Evolutionary conservation across 108 stramenopile species (phyloP).

Genomic region (Cyclotella kingstonii): DNA sequence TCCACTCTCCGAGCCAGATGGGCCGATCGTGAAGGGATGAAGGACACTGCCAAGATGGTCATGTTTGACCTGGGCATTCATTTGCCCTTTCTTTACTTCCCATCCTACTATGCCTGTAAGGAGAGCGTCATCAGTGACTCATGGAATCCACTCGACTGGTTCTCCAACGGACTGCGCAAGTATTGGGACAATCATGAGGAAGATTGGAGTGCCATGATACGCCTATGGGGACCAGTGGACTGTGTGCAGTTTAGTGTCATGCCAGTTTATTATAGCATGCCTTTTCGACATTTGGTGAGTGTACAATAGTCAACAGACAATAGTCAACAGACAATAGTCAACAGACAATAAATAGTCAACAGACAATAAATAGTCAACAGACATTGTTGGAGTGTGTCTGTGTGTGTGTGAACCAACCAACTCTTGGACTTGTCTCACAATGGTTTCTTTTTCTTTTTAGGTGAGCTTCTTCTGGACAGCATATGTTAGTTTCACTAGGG

Average conservation of each 20-base stretch:
- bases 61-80: conserved; percentile 87
- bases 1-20: conserved; percentile 54
- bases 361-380: not conserved
- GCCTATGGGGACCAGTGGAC: conserved; percentile 88
- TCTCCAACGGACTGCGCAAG: conserved; percentile 71
- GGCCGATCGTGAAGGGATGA: no score
- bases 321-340: no score
- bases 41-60: conserved; percentile 88
- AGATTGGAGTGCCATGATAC: conserved; percentile 81
- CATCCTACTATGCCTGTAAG: conserved; percentile 88
- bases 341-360: no score
- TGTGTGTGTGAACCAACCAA: not conserved
- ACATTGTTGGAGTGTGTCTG: not conserved
- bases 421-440: not conserved
- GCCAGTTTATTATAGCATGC: conserved; percentile 86
- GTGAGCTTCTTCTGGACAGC: conserved; percentile 92
- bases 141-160: conserved; percentile 88
- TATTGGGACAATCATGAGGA: conserved; percentile 80
- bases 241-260: conserved; percentile 89
- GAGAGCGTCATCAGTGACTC: conserved; percentile 76
- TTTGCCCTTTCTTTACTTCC: conserved; percentile 88
- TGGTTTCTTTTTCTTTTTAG: not conserved
- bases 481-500: conserved; percentile 87
- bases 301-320: not conserved
- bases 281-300: conserved; percentile 81